Evolutionary conservation across 2,329 filamentous ascomycete species (phyloP).

Genomic region (Fusarium sp.): DNA sequence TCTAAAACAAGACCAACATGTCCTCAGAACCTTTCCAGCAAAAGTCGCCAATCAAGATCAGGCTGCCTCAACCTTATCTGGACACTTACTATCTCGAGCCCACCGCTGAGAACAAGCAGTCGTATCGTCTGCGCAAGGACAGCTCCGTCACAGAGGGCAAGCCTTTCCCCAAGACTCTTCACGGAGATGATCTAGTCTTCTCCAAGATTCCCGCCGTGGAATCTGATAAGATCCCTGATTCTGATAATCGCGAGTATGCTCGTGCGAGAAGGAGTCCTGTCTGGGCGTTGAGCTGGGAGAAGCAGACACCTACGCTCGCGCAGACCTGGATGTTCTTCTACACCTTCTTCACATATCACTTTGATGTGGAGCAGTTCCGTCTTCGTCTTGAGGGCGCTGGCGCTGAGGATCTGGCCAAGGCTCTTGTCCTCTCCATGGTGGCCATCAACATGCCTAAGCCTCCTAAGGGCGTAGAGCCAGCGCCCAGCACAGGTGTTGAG

Average conservation of each 20-base stretch:
- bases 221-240: slow-evolving; percentile 44
- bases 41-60: slow-evolving; percentile 60
- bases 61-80: slow-evolving; percentile 43
- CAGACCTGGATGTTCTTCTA: slow-evolving; percentile 66
- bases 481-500: slow-evolving; percentile 49
- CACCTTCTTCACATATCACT: slow-evolving; percentile 57
- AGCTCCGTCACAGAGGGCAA: slow-evolving; percentile 33
- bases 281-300: slow-evolving; percentile 59
- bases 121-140: slow-evolving; percentile 43
- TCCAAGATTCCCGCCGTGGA: slow-evolving; percentile 34
- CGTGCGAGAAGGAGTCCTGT: slow-evolving; percentile 62
- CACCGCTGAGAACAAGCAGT: slow-evolving; percentile 25
- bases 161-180: slow-evolving; percentile 39
- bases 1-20: slow-evolving; percentile 27
- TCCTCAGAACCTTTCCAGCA: slow-evolving; percentile 41
- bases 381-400: slow-evolving; percentile 40
- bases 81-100: slow-evolving; percentile 46
- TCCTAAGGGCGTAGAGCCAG: slow-evolving; percentile 50
- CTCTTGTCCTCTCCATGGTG: slow-evolving; percentile 54
- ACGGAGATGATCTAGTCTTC: slow-evolving; percentile 40
- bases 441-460: slow-evolving; percentile 60
- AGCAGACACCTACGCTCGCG: slow-evolving; percentile 56
- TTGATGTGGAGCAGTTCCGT: slow-evolving; percentile 43
- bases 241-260: slow-evolving; percentile 61
- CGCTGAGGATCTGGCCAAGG: slow-evolving; percentile 42